A percentile compares a stretch with the other conserved stretches of the same genome.
Conservation (phyloP, 768 basidiomycete species). For the Cystoderma amianthinum region DNA sequence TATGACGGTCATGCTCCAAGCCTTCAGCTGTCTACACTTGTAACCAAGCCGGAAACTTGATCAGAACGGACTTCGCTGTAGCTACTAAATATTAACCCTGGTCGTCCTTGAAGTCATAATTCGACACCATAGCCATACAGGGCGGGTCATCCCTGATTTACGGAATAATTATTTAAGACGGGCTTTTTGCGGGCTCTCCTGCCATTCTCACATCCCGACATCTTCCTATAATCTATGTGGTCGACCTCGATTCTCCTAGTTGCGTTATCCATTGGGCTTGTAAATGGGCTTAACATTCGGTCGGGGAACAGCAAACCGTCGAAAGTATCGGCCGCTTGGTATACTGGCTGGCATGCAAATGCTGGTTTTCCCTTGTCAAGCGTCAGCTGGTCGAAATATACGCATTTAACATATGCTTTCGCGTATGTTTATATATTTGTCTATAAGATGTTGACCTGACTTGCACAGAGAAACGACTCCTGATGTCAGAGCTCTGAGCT, state of each 20-base stretch:
- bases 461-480: constrained; percentile 26
- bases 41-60: too few species aligned
- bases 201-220: neutral
- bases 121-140: neutral
- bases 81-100: too few species aligned
- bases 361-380: constrained; percentile 40
- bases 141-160: too few species aligned
- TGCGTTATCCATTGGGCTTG: too few species aligned
- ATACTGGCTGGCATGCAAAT: constrained; percentile 57
- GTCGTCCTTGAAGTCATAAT: too few species aligned
- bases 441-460: neutral
- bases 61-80: too few species aligned
- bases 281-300: neutral
- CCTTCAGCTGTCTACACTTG: too few species aligned
- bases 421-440: constrained; percentile 45
- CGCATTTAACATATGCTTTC: constrained; percentile 62
- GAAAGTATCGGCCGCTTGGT: constrained; percentile 52
- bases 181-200: too few species aligned
- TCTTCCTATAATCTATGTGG: neutral
- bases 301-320: neutral
- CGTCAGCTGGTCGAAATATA: constrained; percentile 65
- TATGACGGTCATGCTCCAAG: too few species aligned
- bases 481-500: constrained; percentile 24
- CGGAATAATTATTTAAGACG: too few species aligned
- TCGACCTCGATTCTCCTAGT: neutral